phyloP scores from a whole-genome alignment of 495 filamentous ascomycete species.

The Oidiodendron maius region DNA sequence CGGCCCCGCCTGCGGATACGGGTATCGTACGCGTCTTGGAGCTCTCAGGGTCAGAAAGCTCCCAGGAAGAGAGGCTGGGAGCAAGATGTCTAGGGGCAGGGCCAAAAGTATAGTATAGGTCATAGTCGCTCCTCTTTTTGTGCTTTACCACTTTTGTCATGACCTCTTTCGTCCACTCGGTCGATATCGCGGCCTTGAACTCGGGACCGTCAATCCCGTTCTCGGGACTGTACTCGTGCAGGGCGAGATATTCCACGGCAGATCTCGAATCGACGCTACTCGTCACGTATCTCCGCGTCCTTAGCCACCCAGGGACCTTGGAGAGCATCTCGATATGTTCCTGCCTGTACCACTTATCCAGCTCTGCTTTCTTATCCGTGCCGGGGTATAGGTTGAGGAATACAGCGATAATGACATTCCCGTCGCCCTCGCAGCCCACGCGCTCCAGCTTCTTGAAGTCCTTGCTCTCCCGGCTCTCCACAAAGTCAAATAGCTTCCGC shows the following conservation, averaged over 20 bases:
- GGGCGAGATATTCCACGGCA: slow-evolving; percentile 49
- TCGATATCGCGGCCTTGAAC: slow-evolving; percentile 53
- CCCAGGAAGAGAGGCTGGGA: slow-evolving; percentile 21
- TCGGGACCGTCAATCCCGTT: slow-evolving; percentile 61
- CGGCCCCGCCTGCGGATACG: slow-evolving; percentile 30
- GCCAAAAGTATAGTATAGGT: slow-evolving; percentile 74
- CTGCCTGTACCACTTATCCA: slow-evolving; percentile 62
- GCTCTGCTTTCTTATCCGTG: slow-evolving; percentile 46
- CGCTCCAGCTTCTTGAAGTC: slow-evolving; percentile 54
- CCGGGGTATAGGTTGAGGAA: slow-evolving; percentile 48
- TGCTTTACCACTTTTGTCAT: slow-evolving; percentile 48
- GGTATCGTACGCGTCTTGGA: slow-evolving; percentile 38
- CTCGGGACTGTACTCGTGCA: slow-evolving; percentile 64
- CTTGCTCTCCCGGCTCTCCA: slow-evolving; percentile 43
- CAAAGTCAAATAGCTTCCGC: slow-evolving; percentile 60
- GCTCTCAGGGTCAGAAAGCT: slow-evolving; percentile 45
- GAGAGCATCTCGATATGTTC: slow-evolving; percentile 67
- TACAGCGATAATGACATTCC: slow-evolving; percentile 57
- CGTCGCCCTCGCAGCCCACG: slow-evolving; percentile 52
- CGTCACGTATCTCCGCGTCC: slow-evolving; percentile 59
- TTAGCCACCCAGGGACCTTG: slow-evolving; percentile 70
- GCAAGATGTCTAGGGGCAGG: slow-evolving; percentile 62
- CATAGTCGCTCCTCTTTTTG: slow-evolving; percentile 52
- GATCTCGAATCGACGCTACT: slow-evolving; percentile 45
- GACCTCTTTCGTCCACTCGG: slow-evolving; percentile 50